Evolutionary conservation across 2,329 filamentous ascomycete genomes (phyloP).

Genomic region (Epichloe amarillans): DNA sequence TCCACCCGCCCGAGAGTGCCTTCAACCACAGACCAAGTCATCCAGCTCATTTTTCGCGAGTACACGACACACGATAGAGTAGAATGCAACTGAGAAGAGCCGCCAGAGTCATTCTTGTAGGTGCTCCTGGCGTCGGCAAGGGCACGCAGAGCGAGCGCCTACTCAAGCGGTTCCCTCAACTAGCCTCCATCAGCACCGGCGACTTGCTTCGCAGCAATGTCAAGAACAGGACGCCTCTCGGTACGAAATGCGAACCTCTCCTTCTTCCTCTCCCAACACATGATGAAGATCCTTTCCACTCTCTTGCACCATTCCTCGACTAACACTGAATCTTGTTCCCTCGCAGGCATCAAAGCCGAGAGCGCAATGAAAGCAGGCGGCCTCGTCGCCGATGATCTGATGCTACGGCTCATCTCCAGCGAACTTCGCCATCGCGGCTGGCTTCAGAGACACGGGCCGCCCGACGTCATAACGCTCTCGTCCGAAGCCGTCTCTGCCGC

Average conservation of each 20-base stretch:
- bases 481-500: constrained; percentile 27
- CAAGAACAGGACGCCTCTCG: constrained; percentile 71
- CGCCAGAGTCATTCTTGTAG: constrained; percentile 86
- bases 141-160: constrained; percentile 89
- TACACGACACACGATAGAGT: constrained; percentile 25
- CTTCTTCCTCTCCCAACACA: not conserved
- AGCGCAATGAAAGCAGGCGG: constrained; percentile 74
- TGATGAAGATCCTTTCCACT: not conserved
- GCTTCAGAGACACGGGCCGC: constrained; percentile 42
- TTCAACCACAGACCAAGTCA: not conserved
- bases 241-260: constrained; percentile 29
- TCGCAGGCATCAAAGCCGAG: constrained; percentile 76
- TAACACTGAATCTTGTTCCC: not conserved
- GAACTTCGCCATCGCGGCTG: constrained; percentile 78
- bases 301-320: constrained; percentile 3
- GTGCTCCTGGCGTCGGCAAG: constrained; percentile 93
- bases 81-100: constrained; percentile 60
- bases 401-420: constrained; percentile 82
- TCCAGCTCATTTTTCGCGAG: not conserved
- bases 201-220: constrained; percentile 90
- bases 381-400: constrained; percentile 84
- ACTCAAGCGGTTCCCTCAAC: constrained; percentile 67
- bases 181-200: constrained; percentile 85
- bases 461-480: constrained; percentile 39
- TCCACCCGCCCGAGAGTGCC: not conserved